Evolutionary conservation across 257 asterid species (phyloP).

Genomic region (Striga asiatica): DNA sequence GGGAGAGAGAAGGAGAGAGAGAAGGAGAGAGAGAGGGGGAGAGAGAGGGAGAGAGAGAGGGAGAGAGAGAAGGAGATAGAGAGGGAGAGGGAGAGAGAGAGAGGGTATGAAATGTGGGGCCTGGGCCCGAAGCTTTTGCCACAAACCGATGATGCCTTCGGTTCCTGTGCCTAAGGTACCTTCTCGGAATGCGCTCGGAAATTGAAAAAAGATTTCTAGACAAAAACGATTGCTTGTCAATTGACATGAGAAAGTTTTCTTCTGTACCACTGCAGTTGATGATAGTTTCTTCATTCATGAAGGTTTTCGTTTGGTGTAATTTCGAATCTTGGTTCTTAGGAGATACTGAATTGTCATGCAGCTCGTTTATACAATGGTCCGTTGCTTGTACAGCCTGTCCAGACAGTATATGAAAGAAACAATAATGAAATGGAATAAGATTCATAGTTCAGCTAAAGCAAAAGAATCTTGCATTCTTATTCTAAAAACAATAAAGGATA

Average conservation of each 20-base stretch:
- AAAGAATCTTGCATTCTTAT: too few relatives aligned
- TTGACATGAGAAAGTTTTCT: conserved; percentile 11
- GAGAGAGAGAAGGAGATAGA: conserved; percentile 17
- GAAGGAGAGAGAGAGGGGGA: conserved; percentile 20
- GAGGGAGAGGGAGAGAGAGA: conserved; percentile 24
- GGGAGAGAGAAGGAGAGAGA: conserved; percentile 11
- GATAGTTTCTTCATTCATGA: conserved; percentile 20
- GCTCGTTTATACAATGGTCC: conserved; percentile 33
- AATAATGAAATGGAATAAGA: not conserved
- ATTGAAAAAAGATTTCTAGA: conserved; percentile 20
- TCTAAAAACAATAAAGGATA: too few relatives aligned
- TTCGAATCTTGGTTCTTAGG: conserved; percentile 19
- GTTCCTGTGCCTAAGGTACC: conserved; percentile 35
- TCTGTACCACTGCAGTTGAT: conserved; percentile 33
- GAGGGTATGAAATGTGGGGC: conserved; percentile 19
- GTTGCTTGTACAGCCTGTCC: conserved; percentile 41
- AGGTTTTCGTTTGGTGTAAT: conserved; percentile 11
- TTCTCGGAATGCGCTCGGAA: conserved; percentile 43
- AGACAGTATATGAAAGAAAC: not conserved
- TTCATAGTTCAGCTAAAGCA: not conserved
- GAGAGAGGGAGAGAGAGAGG: conserved; percentile 22
- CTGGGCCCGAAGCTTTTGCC: conserved; percentile 17
- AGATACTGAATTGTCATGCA: conserved; percentile 23
- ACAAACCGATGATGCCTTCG: not conserved
- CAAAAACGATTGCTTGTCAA: conserved; percentile 8